Base-by-base conservation (phyloP, 2,329 filamentous ascomycete species). In the Didymosphaeria variabile region DNA sequence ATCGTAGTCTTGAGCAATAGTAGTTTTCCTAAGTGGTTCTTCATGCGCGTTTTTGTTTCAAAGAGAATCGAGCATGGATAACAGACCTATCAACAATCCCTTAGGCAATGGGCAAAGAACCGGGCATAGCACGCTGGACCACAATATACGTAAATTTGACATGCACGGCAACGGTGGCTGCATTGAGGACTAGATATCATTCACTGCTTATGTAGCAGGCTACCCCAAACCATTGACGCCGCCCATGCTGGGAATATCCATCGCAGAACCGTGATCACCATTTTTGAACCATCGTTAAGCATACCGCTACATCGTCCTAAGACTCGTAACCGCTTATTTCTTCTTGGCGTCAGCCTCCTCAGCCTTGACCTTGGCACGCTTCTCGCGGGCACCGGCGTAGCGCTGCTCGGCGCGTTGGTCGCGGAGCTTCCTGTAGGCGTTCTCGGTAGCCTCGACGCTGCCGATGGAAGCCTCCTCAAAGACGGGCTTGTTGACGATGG, bases 321-420 rank as follows among this genome's bases (percentile, higher is more conserved):
- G 52, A 65, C 58, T 29, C 26, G 26, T 53, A 59, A 57, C 52
- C 69, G 64, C 75, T 74, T 93, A 94, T 90, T 95, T 94, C 91
- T 94, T 94, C 83, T 88, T 88, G 71, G 82, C 78, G 79, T 85
- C 86, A 81, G 91, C 91, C 79, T 91, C 92, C 80, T 94, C 92
- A 75, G 90, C 91, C 86, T 91, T 94, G 77, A 92, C 92, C 87
- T 90, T 91, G 75, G 87, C 90, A 79, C 95, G 90, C 93, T 98
- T 98, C 88, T 96, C 94, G 81, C 93, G 90, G 79, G 87, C 87
- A 84, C 95, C 95, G 69, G 87, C 83, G 78, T 91, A 86, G 82
- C 94, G 91, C 77, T 91, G 89, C 79, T 96, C 91, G 81, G 88
- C 89, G 84, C 95, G 90, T 73, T 91, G 89, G 73, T 91, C 86